Conservation (phyloP, 768 basidiomycete genomes). For the Naematelia aurantialba region DNA sequence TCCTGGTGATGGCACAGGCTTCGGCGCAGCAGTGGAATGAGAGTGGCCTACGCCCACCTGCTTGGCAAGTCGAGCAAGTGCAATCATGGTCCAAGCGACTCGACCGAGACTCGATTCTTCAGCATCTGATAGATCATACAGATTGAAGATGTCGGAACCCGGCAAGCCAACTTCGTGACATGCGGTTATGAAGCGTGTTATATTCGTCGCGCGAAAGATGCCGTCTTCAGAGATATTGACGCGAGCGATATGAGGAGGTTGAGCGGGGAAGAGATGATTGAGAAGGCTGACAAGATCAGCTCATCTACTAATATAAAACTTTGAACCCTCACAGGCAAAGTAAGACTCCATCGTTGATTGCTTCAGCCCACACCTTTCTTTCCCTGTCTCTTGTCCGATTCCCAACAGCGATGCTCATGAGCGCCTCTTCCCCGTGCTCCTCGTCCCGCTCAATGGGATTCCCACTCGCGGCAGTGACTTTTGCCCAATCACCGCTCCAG, state of each 20-base stretch:
- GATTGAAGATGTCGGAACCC: constrained; percentile 64
- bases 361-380: constrained; percentile 66
- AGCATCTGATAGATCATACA: constrained; percentile 62
- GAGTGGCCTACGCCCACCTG: neutral
- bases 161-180: constrained; percentile 60
- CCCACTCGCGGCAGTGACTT: constrained; percentile 15
- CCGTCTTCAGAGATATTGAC: constrained; percentile 50
- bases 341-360: constrained; percentile 76
- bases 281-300: constrained; percentile 20
- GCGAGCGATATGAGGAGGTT: constrained; percentile 30
- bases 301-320: constrained; percentile 11
- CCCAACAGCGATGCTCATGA: constrained; percentile 31
- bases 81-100: constrained; percentile 70
- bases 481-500: constrained; percentile 65
- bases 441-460: neutral
- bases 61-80: constrained; percentile 55
- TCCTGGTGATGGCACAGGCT: neutral
- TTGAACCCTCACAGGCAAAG: constrained; percentile 74
- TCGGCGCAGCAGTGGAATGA: neutral
- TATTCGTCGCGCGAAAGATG: constrained; percentile 26
- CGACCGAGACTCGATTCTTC: constrained; percentile 64
- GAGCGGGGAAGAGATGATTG: constrained; percentile 33
- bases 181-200: constrained; percentile 66
- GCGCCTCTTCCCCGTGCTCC: constrained; percentile 40
- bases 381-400: constrained; percentile 70